These are phyloP conservation scores for Boletus edulis DNA, from an alignment of 768 basidiomycete species.

Conservation along the genomic window DNA sequence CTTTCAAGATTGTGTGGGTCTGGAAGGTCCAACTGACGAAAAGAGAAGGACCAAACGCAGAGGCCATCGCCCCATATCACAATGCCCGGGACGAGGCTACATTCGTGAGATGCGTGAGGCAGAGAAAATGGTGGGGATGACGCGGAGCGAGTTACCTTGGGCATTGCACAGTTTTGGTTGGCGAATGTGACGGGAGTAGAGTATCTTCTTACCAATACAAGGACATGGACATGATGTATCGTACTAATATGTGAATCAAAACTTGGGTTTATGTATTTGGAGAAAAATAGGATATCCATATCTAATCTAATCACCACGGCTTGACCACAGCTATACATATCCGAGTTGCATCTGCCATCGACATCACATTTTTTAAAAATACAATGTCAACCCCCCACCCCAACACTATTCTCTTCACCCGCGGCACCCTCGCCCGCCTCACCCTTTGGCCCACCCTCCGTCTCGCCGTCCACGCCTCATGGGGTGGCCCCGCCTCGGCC, in stretches of 20 bases:
- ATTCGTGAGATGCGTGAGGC: background rate
- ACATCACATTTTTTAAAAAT: background rate
- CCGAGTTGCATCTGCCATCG: background rate
- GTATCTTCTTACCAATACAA: too few species aligned
- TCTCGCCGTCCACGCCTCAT: constrained; percentile 78
- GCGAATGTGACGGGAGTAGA: too few species aligned
- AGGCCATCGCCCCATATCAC: background rate
- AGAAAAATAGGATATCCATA: too few species aligned
- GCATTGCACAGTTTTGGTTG: background rate
- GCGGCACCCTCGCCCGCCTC: constrained; percentile 81
- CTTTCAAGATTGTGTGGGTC: background rate
- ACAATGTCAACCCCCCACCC: constrained; percentile 36
- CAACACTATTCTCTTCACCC: constrained; percentile 71
- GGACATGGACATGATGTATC: too few species aligned
- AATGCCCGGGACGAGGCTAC: background rate
- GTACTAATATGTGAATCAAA: too few species aligned
- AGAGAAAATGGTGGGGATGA: background rate
- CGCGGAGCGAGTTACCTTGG: background rate
- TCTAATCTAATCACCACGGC: too few species aligned
- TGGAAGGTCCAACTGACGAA: background rate
- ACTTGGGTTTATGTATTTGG: too few species aligned
- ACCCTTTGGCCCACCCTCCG: constrained; percentile 83
- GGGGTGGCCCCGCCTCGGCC: constrained; percentile 76
- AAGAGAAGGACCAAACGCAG: background rate
- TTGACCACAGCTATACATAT: too few species aligned